Percentiles rank a stretch among this genome's conserved stretches.
phyloP scores from a whole-genome alignment of 2,329 filamentous ascomycete genomes.

The Phaeosphaeria sp. region DNA sequence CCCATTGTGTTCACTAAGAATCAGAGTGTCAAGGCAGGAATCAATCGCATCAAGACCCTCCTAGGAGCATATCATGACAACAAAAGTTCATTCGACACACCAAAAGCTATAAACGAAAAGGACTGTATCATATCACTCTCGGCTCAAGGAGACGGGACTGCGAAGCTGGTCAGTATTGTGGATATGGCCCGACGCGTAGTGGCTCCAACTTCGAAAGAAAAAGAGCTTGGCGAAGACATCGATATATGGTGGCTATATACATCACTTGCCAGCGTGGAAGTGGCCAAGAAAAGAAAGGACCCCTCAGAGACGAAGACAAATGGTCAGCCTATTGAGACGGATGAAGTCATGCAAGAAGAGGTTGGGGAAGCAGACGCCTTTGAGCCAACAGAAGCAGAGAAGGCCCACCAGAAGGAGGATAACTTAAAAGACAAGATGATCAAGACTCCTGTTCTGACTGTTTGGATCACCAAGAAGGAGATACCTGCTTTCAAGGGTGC shows the following conservation, averaged over 20 bases:
- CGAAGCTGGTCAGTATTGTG: constrained; percentile 28
- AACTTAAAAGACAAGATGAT: constrained; percentile 6
- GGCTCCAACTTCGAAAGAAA: constrained; percentile 4
- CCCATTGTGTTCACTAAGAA: constrained; percentile 29
- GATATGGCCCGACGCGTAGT: constrained; percentile 26
- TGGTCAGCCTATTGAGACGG: not conserved
- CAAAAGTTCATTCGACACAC: constrained; percentile 14
- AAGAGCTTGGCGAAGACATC: not conserved
- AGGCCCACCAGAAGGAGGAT: not conserved
- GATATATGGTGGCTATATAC: constrained; percentile 28
- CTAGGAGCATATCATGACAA: constrained; percentile 13
- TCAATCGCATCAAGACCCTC: constrained; percentile 18
- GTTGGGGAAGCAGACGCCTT: constrained; percentile 20
- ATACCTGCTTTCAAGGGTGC: constrained; percentile 20
- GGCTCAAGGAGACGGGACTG: constrained; percentile 27
- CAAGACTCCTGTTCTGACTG: constrained; percentile 24
- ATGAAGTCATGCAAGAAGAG: constrained; percentile 8
- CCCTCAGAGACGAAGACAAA: not conserved
- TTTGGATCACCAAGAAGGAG: constrained; percentile 27
- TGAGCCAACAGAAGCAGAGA: constrained; percentile 18
- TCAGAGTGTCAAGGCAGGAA: constrained; percentile 25
- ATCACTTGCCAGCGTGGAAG: constrained; percentile 19
- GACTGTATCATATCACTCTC: constrained; percentile 22
- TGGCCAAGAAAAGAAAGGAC: constrained; percentile 3
- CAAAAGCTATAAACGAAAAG: constrained; percentile 8